Base-by-base conservation (phyloP, 164 flowering plant genomes). In the Akebia trifoliata region DNA sequence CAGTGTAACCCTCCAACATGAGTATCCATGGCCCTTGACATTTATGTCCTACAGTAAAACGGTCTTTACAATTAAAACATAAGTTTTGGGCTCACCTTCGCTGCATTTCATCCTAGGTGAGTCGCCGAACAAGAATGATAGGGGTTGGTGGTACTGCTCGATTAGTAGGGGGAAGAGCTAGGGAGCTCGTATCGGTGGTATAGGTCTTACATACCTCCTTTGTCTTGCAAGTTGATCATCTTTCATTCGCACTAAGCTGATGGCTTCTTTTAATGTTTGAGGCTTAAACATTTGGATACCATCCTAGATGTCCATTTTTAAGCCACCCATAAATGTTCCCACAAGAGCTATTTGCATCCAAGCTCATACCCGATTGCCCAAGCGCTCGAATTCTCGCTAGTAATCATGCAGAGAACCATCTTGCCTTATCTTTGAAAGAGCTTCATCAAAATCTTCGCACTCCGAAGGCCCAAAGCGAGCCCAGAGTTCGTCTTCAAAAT, bases 211-310 rank as follows among this genome's bases (percentile, higher is more conserved):
- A 8, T 4, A 8, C 8, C 4, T 36, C 10, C 10, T 36, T 36
- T 36, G 57, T 10, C 57, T 10, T 22, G n/a, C 6, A 5, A 48
- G 28, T 17, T 29, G 9, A 40, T 42, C 1, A 22, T 53, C 55
- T 21, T 46, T 42, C 65, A 32, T 44, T 1, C 43, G 43, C 1
- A 35, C 52, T 0, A 62, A 17, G 21, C 50, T 21, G 6, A 50
- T 40, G 25, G 50, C 64, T 0, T 61, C 64, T 12, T 61, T 52
- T 14, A 30, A 14, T 18, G 50, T 51, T 8, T 42, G 38, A 1
- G 64, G 48, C 26, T 44, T 44, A n/a, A 44, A 44, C 48, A 44
- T 44, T 6, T 22, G 48, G 7, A 44, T 22, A 32, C 40, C 50
- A 0, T 50, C 49, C 21, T 49, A 17, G 8, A 61, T 50, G 2